Evolutionary conservation across 495 filamentous ascomycete genomes (phyloP), one percentile per base, ranked within the genome.

Genomic region (Lindgomyces ingoldianus): DNA sequence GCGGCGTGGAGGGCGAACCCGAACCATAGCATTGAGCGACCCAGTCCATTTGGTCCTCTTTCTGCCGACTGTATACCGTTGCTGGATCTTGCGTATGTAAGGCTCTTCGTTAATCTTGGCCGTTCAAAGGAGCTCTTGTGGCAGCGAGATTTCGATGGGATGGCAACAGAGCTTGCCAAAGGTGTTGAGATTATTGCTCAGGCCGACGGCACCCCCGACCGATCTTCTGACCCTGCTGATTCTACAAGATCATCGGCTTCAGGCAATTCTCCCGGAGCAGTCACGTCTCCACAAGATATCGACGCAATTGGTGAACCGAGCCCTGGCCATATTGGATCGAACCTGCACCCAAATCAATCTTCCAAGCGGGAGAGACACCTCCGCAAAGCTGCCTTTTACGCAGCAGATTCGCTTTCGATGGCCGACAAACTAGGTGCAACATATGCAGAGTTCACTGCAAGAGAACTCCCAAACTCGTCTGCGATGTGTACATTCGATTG

Each of bases 401-500:
- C 94, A 0, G 93, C 92, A 11, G 92, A 97, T 74, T 95, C 94
- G 0, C 85, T 98, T 16, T 85, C 86, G 22, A 93, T 93, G 86
- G 91, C 92, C 12, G 90, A 96, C 72, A 91, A 89, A 69, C 80
- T 94, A 9, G 91, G 91, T 4, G 86, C 91, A 27, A 93, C 91
- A 0, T 96, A 92, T 73, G 89, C 91, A 4, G 89, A 96, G 63
- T 87, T 91, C 61, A 88, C 87, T 1, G 91, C 89, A 29, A 84
- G 92, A 27, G 94, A 98, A 70, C 81, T 98, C n/a, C 93, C 94
- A 1, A 80, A 98, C 25, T 92, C 96, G 67, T 93, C 91, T 14
- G 91, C 90, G 6, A 87, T 98, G 83, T 98, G 93, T 74, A 84
- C 89, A 12, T 96, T 96, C 73, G 94, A 98, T 70, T 98, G 94